Conservation (phyloP, 768 basidiomycete species). For the Clitopilus hobsonii region DNA sequence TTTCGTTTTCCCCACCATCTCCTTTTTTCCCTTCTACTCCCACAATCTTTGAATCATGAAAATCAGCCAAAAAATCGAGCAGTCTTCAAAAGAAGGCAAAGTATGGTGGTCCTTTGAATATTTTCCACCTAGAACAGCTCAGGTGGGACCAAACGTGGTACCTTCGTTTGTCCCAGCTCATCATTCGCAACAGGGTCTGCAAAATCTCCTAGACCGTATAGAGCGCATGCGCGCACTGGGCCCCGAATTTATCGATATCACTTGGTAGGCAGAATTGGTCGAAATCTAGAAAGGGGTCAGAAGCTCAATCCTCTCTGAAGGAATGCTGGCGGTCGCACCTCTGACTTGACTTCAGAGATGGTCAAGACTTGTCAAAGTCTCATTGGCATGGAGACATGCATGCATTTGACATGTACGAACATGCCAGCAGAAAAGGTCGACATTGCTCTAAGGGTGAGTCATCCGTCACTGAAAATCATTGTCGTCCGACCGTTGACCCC, state of each 20-base stretch:
- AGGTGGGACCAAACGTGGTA: slow-evolving; percentile 42
- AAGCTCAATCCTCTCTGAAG: slow-evolving; percentile 31
- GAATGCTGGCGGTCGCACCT: slow-evolving; percentile 96
- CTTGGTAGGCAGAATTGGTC: slow-evolving; percentile 52
- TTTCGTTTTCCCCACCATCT: slow-evolving; percentile 6
- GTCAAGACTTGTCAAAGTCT: slow-evolving; percentile 91
- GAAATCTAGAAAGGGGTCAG: neutral
- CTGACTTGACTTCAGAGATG: slow-evolving; percentile 89
- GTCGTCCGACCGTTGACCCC: neutral
- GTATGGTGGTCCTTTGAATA: slow-evolving; percentile 99
- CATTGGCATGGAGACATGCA: slow-evolving; percentile 94
- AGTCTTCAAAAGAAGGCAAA: slow-evolving; percentile 79
- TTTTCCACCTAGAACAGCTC: slow-evolving; percentile 93
- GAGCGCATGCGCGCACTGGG: slow-evolving; percentile 95
- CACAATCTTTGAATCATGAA: slow-evolving; percentile 56
- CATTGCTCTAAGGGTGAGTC: slow-evolving; percentile 74
- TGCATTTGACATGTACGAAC: slow-evolving; percentile 98
- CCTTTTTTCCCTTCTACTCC: slow-evolving; percentile 16
- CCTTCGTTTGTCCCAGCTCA: slow-evolving; percentile 2
- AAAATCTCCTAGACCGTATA: slow-evolving; percentile 97
- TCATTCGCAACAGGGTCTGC: slow-evolving; percentile 56
- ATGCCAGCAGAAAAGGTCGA: slow-evolving; percentile 98
- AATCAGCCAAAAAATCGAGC: slow-evolving; percentile 90
- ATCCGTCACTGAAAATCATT: neutral
- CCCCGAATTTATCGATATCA: slow-evolving; percentile 98